Percentiles rank a stretch among this genome's conserved stretches.
Evolutionary conservation across 2,329 filamentous ascomycete genomes (phyloP).

Genomic region (Ophiostoma piceae): DNA sequence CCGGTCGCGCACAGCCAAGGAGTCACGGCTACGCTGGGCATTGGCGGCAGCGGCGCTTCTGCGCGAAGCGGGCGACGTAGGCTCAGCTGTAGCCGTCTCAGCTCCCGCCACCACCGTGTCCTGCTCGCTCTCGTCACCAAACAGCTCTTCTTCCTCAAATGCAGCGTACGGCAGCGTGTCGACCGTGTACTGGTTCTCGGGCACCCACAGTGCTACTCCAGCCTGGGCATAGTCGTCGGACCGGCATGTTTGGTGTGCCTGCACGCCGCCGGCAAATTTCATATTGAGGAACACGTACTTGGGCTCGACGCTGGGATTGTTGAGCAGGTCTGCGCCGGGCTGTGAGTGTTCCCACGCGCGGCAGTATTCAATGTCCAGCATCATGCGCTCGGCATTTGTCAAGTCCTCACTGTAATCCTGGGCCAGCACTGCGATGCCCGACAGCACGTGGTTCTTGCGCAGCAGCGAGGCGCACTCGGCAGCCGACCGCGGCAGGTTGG

Average conservation of each 20-base stretch:
- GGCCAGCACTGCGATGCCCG: constrained; percentile 16
- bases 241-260: constrained; percentile 9
- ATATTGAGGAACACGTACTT: constrained; percentile 40
- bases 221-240: constrained; percentile 26
- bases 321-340: constrained; percentile 34
- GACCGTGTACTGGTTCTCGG: constrained; percentile 38
- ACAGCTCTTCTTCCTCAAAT: constrained; percentile 24
- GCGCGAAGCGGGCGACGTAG: background rate
- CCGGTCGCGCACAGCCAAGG: constrained; percentile 6
- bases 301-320: constrained; percentile 34
- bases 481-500: constrained; percentile 32
- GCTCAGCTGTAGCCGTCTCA: too few relatives aligned
- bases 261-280: constrained; percentile 11
- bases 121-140: background rate
- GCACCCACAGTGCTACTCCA: constrained; percentile 35
- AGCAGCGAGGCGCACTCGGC: constrained; percentile 23
- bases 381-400: constrained; percentile 28
- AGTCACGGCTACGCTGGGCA: background rate
- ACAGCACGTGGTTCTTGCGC: constrained; percentile 22
- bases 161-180: constrained; percentile 42
- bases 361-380: constrained; percentile 37
- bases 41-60: background rate
- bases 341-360: constrained; percentile 44
- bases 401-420: background rate
- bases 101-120: background rate